Percentiles rank a stretch among this genome's conserved stretches.
phyloP scores from a whole-genome alignment of 2,329 filamentous ascomycete genomes.

The Sphaerulina vaccinii region DNA sequence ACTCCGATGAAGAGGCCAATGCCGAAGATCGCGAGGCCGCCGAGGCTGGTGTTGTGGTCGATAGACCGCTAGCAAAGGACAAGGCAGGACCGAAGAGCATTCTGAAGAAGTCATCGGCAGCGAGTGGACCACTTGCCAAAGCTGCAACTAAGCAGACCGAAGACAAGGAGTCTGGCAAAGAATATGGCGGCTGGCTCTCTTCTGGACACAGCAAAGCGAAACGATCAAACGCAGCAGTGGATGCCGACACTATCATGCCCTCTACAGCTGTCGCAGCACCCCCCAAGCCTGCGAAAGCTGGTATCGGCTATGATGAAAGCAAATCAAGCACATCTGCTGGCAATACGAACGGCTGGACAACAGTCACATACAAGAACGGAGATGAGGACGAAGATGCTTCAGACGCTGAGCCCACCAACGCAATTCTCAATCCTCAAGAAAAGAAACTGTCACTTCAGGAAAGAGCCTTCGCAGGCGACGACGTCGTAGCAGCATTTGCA shows the following conservation, averaged over 20 bases:
- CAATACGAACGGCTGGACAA: slow-evolving; percentile 47
- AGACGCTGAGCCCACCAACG: slow-evolving; percentile 28
- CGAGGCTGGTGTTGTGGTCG: slow-evolving; percentile 40
- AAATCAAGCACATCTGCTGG: slow-evolving; percentile 19
- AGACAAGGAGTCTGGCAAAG: slow-evolving; percentile 3
- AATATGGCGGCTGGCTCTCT: slow-evolving; percentile 26
- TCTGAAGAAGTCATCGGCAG: slow-evolving; percentile 31
- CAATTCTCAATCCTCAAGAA: slow-evolving; percentile 31
- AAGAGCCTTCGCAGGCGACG: slow-evolving; percentile 80
- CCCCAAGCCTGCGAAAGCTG: slow-evolving; percentile 10
- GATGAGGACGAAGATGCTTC: slow-evolving; percentile 30
- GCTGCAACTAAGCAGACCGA: slow-evolving; percentile 20
- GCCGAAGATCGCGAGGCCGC: slow-evolving; percentile 30
- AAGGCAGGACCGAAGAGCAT: slow-evolving; percentile 22
- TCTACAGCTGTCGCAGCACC: slow-evolving; percentile 6
- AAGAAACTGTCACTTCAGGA: slow-evolving; percentile 69
- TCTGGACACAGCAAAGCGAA: slow-evolving; percentile 26
- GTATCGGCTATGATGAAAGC: slow-evolving; percentile 19
- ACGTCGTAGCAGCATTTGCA: slow-evolving; percentile 77
- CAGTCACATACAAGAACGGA: slow-evolving; percentile 39
- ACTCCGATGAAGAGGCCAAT: slow-evolving; percentile 48
- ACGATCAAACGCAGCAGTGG: slow-evolving; percentile 21
- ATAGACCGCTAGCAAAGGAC: slow-evolving; percentile 26
- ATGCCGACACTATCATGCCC: slow-evolving; percentile 21
- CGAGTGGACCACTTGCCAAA: slow-evolving; percentile 28